Conservation (phyloP, 148 eudicot genomes). For the Rhododendron kiyosumense region DNA sequence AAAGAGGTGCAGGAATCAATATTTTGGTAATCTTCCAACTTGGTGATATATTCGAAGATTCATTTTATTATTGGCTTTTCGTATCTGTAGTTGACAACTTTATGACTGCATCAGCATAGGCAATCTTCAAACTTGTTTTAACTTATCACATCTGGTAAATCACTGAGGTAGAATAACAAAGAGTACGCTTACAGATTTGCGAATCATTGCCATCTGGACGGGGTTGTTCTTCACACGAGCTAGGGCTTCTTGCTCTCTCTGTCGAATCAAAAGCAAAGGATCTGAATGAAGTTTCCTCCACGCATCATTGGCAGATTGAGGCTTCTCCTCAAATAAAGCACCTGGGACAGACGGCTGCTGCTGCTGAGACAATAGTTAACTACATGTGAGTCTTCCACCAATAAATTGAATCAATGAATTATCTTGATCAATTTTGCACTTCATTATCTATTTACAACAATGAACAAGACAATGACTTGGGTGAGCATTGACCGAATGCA, state of each 20-base stretch:
- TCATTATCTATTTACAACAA: background rate
- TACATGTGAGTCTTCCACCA: background rate
- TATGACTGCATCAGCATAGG: background rate
- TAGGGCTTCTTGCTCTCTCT: slow-evolving; percentile 92
- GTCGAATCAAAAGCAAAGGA: slow-evolving; percentile 90
- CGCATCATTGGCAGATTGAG: slow-evolving; percentile 92
- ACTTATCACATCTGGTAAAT: background rate
- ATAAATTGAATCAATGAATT: background rate
- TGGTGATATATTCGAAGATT: background rate
- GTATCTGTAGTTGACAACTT: background rate
- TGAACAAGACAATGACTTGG: background rate
- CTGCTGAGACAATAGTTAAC: slow-evolving; percentile 13
- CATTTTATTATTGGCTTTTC: background rate
- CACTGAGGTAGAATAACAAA: background rate
- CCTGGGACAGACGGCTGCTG: slow-evolving; percentile 61
- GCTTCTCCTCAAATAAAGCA: slow-evolving; percentile 94
- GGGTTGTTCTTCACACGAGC: slow-evolving; percentile 93
- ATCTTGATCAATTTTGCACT: background rate
- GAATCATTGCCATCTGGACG: slow-evolving; percentile 92
- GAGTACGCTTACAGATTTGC: slow-evolving; percentile 63
- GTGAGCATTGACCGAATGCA: background rate
- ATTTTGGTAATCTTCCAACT: background rate
- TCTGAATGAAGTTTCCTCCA: slow-evolving; percentile 98
- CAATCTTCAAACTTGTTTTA: background rate
- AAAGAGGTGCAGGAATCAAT: background rate